Percentiles rank a stretch among this genome's conserved stretches.
Conservation (phyloP, 2,329 filamentous ascomycete species). For the Colletotrichum orbiculare region DNA sequence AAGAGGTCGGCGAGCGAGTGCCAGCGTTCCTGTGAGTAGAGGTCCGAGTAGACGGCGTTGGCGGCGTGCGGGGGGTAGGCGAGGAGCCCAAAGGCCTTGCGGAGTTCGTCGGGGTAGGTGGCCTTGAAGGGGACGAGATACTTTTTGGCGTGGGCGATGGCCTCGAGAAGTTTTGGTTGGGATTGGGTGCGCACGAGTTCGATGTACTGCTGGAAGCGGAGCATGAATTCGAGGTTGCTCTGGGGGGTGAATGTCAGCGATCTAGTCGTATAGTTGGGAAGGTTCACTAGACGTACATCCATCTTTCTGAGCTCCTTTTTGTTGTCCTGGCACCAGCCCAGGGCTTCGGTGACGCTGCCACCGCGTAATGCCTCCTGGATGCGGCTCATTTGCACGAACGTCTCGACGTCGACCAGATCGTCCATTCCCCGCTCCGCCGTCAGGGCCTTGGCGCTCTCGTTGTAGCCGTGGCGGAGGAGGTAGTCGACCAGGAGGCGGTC, state of each 20-base stretch:
- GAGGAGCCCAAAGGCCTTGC: slow-evolving; percentile 81
- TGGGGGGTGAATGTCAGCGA: slow-evolving; percentile 46
- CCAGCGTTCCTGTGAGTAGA: slow-evolving; percentile 84
- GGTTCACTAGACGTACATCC: slow-evolving; percentile 64
- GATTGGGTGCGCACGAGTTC: slow-evolving; percentile 82
- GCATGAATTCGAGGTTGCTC: slow-evolving; percentile 90
- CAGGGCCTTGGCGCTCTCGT: slow-evolving; percentile 78
- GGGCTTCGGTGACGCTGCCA: slow-evolving; percentile 79
- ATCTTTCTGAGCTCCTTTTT: slow-evolving; percentile 92
- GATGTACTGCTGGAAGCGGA: slow-evolving; percentile 94
- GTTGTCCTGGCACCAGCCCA: slow-evolving; percentile 93
- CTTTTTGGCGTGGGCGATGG: slow-evolving; percentile 84
- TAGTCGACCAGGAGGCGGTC: slow-evolving; percentile 94
- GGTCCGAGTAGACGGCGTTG: slow-evolving; percentile 56
- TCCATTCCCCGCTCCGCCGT: slow-evolving; percentile 80
- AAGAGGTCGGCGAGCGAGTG: slow-evolving; percentile 81
- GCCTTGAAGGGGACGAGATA: slow-evolving; percentile 78
- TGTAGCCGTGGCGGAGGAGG: slow-evolving; percentile 85
- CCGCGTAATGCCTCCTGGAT: slow-evolving; percentile 79
- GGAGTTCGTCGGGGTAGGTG: slow-evolving; percentile 75
- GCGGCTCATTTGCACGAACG: slow-evolving; percentile 83
- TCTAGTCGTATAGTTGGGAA: neutral
- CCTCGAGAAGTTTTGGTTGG: slow-evolving; percentile 75
- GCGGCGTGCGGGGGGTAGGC: slow-evolving; percentile 74
- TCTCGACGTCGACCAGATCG: slow-evolving; percentile 87